These are phyloP conservation scores for Neospermospora avenae DNA, from an alignment of 2,329 filamentous ascomycete species.

Conservation along the genomic window DNA sequence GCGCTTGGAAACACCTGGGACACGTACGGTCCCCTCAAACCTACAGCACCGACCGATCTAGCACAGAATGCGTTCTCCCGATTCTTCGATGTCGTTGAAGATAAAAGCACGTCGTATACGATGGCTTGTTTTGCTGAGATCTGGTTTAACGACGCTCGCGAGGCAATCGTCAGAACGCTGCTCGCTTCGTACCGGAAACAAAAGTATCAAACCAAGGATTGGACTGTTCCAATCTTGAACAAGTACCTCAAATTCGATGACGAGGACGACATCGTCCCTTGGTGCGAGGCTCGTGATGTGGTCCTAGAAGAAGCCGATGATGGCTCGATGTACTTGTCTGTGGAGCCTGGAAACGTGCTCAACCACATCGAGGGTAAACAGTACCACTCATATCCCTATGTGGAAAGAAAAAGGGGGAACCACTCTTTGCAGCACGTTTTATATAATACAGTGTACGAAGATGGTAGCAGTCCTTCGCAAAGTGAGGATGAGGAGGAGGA, in stretches of 20 bases:
- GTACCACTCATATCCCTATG: constrained; percentile 52
- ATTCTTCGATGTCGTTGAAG: constrained; percentile 59
- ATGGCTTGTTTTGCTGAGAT: constrained; percentile 69
- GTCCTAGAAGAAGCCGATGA: constrained; percentile 45
- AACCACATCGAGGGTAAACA: constrained; percentile 48
- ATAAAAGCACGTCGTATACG: constrained; percentile 58
- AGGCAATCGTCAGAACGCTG: constrained; percentile 54
- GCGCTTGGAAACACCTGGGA: constrained; percentile 56
- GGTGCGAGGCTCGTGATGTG: constrained; percentile 58
- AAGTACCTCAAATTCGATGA: constrained; percentile 64
- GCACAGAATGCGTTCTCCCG: constrained; percentile 49
- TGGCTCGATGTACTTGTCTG: constrained; percentile 35
- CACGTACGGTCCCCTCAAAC: constrained; percentile 54
- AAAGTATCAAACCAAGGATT: constrained; percentile 55
- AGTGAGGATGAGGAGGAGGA: constrained; percentile 27
- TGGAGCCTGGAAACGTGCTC: constrained; percentile 26
- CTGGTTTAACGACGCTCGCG: constrained; percentile 61
- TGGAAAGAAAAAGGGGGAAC: constrained; percentile 57
- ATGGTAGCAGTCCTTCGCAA: background rate
- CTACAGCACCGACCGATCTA: constrained; percentile 36
- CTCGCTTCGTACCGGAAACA: constrained; percentile 54
- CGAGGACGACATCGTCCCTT: constrained; percentile 61
- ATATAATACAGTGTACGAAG: constrained; percentile 50
- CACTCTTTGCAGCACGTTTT: constrained; percentile 53
- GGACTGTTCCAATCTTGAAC: constrained; percentile 55